Conservation (phyloP, 225 moss, liverwort and hornwort genomes). For the Lunularia cruciata region DNA sequence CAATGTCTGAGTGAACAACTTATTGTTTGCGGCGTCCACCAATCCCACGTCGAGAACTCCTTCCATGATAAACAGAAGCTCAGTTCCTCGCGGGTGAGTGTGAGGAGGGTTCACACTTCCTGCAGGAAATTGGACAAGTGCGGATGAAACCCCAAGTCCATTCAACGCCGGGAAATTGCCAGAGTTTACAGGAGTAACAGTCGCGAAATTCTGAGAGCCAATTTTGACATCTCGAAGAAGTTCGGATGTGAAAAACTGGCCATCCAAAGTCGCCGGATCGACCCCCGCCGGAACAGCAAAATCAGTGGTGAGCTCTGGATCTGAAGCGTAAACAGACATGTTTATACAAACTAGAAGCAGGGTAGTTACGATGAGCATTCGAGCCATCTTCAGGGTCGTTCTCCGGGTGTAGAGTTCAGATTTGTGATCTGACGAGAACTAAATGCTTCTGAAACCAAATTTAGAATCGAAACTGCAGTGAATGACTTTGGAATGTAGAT, state of each 20-base stretch:
- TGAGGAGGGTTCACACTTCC: constrained; percentile 9
- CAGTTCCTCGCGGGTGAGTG: constrained; percentile 9
- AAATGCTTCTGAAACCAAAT: too few species aligned
- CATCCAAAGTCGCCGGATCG: constrained; percentile 11
- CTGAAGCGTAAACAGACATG: too few species aligned
- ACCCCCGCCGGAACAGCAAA: constrained; percentile 25
- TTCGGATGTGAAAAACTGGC: constrained; percentile 32
- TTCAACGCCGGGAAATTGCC: constrained; percentile 14
- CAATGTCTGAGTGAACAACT: background rate
- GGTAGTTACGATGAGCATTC: too few species aligned
- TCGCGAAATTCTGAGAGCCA: constrained; percentile 8
- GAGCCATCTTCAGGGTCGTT: too few species aligned
- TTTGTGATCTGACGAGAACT: too few species aligned
- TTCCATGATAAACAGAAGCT: constrained; percentile 13
- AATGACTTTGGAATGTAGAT: too few species aligned
- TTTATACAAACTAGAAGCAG: too few species aligned
- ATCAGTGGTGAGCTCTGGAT: constrained; percentile 24
- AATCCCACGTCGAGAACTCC: constrained; percentile 1
- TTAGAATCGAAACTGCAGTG: too few species aligned
- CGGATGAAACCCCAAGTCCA: constrained; percentile 19
- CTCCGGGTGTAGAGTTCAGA: too few species aligned
- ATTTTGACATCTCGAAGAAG: constrained; percentile 15
- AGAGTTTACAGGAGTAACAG: too few species aligned
- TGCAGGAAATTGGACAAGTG: constrained; percentile 16
- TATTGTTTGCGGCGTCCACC: background rate